These are phyloP conservation scores for Suillus hirtellus DNA, from an alignment of 768 basidiomycete species.

Conservation along the genomic window DNA sequence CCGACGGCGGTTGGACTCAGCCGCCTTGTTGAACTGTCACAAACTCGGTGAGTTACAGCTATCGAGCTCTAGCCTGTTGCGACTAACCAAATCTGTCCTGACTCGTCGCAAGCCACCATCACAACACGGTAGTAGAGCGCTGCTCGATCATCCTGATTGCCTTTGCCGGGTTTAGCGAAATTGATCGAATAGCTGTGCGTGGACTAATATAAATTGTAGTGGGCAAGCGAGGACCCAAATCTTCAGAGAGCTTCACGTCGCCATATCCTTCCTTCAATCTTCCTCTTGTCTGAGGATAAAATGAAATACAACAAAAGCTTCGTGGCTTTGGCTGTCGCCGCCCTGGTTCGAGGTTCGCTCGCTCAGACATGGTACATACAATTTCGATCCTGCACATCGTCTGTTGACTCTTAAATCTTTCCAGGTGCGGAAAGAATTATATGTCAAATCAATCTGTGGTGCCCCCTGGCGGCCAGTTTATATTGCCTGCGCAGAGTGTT, in stretches of 20 bases:
- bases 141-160: not conserved
- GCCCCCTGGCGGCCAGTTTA: constrained; percentile 48
- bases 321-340: constrained; percentile 16
- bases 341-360: constrained; percentile 11
- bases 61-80: not conserved
- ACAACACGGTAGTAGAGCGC: not conserved
- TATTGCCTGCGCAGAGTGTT: constrained; percentile 33
- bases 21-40: not conserved
- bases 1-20: not conserved
- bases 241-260: not conserved
- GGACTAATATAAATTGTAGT: not conserved
- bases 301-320: constrained; percentile 21
- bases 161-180: not conserved
- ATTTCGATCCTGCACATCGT: not conserved
- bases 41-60: not conserved
- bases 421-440: constrained; percentile 55
- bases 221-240: not conserved
- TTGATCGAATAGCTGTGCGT: not conserved
- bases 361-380: constrained; percentile 30
- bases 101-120: not conserved
- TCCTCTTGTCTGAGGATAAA: not conserved
- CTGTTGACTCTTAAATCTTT: not conserved
- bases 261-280: not conserved
- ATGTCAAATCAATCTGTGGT: constrained; percentile 41
- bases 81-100: not conserved